Base-by-base conservation (phyloP, 768 basidiomycete species). In the Phlebiopsis flavidoalba region DNA sequence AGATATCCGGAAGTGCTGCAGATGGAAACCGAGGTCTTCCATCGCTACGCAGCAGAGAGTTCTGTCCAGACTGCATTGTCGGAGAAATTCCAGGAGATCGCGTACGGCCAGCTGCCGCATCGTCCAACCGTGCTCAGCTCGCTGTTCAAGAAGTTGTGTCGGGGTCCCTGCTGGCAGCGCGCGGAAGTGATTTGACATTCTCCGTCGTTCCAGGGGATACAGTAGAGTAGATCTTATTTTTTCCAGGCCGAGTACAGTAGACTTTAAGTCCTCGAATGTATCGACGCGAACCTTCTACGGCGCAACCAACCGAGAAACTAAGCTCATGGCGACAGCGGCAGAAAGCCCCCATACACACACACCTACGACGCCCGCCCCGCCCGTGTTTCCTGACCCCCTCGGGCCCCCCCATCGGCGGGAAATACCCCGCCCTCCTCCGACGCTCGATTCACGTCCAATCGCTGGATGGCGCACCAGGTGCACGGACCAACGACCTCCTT, bases 401-500 rank as follows among this genome's bases (percentile, higher is more conserved):
- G 10, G 24, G 50, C 5, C 24, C 45, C 59, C 33, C 60, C 21
- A 48, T 17, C 55, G 12, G 33, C 59, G 37, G n/a, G 40, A 43
- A 43, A 17, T 17, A 46, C 62, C 46, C n/a, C 60, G 47, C 43
- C 40, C 19, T 55, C 57, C 58, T 46, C 36, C 10, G 40, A 40
- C 14, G 37, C 37, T 43, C 40, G 40, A 17, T n/a, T n/a, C n/a
- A n/a, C n/a, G 12, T 8, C 10, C 3, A 43, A 8, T 8, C 40
- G 26, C 40, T 65, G 54, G 47, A n/a, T 57, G 63, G n/a, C 43
- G 40, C 58, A 58, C 46, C 48, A 37, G n/a, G n/a, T 62, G 62
- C 54, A 61, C 52, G 46, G n/a, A n/a, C n/a, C n/a, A 45, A 40
- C 52, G 67, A 52, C 46, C n/a, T 65, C 67, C 61, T 64, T 60